Conservation (phyloP, 768 basidiomycete species). For the Phlegmacium glaucopus region DNA sequence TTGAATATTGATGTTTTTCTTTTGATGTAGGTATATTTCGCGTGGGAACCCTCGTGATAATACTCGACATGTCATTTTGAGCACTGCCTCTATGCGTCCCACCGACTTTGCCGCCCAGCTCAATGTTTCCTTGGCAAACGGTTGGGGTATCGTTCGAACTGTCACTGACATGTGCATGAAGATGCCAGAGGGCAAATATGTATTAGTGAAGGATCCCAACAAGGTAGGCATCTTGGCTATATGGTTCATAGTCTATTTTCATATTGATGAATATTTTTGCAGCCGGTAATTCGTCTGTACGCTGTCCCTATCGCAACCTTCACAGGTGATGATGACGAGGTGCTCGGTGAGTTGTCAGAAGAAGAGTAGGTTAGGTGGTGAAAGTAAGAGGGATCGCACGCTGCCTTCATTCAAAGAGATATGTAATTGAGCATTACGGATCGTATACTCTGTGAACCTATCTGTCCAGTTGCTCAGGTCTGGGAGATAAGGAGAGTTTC, state of each 20-base stretch:
- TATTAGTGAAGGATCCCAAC: conserved; percentile 97
- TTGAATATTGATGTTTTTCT: conserved; percentile 1
- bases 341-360: conserved; percentile 40
- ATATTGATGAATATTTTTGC: conserved; percentile 19
- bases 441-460: background rate
- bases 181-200: conserved; percentile 97
- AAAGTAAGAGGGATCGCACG: background rate
- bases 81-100: conserved; percentile 92
- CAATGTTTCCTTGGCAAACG: conserved; percentile 91
- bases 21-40: conserved; percentile 77
- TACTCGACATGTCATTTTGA: conserved; percentile 92
- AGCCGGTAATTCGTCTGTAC: conserved; percentile 95
- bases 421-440: background rate
- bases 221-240: conserved; percentile 53
- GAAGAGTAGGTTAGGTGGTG: conserved; percentile 27
- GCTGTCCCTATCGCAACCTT: conserved; percentile 88
- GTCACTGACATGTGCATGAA: conserved; percentile 94
- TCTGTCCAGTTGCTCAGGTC: conserved; percentile 13
- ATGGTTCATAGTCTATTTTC: conserved; percentile 1
- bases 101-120: conserved; percentile 92
- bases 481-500: conserved; percentile 68
- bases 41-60: conserved; percentile 93
- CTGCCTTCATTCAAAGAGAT: background rate
- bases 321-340: conserved; percentile 78
- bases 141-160: conserved; percentile 97